Evolutionary conservation across 352 stramenopile species (phyloP), one percentile per base, ranked within the genome.

Genomic region (Pythium aquatile): DNA sequence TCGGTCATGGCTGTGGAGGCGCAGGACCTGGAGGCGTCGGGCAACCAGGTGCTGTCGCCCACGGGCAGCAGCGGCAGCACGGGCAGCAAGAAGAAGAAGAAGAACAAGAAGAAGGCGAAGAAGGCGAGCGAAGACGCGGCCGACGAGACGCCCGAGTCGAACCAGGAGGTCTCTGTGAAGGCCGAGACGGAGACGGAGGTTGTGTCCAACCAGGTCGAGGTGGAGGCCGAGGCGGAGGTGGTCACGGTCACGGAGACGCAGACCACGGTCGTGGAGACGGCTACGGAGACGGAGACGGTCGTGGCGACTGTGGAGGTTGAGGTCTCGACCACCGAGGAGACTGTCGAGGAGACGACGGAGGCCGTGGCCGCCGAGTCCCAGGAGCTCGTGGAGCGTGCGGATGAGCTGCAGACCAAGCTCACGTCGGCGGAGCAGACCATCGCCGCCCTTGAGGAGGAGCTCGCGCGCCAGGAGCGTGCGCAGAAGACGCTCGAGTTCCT

Each of bases 41-140:
- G 65, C 30, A 64, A 78, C 53, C 66, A 77, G 37, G 55, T 29
- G 17, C 29, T 49, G 44, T 72, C 68, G 55, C 64, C 68, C 8
- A 72, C 53, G 1, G 56, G 48, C 48, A 63, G 48, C 47, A 58
- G 48, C 46, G 55, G 56, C 58, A 72, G 51, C 52, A 30, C 49
- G 39, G 56, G 64, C 61, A 69, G 64, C 57, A 77, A 76, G 67
- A 58, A 65, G 40, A 73, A 72, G 63, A 73, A 74, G 46, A 68
- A 69, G 11, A 74, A 69, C 28, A 74, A 73, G 55, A 73, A 71
- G 58, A 69, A 67, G 35, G 61, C 46, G 24, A 71, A 76, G 57
- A 71, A 67, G 55, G 67, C 63, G 35, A 47, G 24, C 33, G 59
- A 64, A 16, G 35, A 42, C 35, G 48, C 35, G 7, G 33, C 74